phyloP scores from a whole-genome alignment of 2,329 filamentous ascomycete genomes.

The Verticillium alfalfae region DNA sequence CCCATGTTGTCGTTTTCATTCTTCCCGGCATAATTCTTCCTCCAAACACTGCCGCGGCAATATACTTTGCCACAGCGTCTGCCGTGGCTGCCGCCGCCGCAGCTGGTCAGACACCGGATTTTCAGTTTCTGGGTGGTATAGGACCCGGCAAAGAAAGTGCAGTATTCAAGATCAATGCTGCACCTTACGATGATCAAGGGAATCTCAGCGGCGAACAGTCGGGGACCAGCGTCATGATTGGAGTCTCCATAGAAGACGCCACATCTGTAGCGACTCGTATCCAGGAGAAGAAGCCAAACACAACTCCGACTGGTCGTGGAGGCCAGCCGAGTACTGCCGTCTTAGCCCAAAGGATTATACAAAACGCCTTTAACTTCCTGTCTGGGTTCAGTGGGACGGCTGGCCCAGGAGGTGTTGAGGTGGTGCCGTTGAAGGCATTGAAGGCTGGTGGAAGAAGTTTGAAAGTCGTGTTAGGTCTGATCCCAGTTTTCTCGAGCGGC shows the following conservation, averaged over 20 bases:
- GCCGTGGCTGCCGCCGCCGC: conserved; percentile 29
- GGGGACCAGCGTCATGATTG: conserved; percentile 60
- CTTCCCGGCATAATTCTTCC: conserved; percentile 74
- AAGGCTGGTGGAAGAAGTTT: conserved; percentile 98
- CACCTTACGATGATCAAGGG: conserved; percentile 13
- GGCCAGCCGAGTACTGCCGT: conserved; percentile 60
- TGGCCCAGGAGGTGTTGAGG: conserved; percentile 63
- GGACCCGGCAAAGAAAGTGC: conserved; percentile 87
- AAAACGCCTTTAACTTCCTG: conserved; percentile 95
- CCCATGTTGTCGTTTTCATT: conserved; percentile 84
- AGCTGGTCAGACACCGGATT: conserved; percentile 47
- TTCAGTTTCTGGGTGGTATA: conserved; percentile 83
- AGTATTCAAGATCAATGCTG: conserved; percentile 69
- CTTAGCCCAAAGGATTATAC: conserved; percentile 88
- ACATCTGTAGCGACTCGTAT: conserved; percentile 67
- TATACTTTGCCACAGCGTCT: conserved; percentile 67
- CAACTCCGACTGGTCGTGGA: conserved; percentile 13
- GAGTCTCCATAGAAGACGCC: conserved; percentile 75
- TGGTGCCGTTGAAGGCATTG: conserved; percentile 93
- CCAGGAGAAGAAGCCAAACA: conserved; percentile 42
- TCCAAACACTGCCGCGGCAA: conserved; percentile 72
- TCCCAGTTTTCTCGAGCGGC: conserved; percentile 79
- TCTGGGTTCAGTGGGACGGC: conserved; percentile 72
- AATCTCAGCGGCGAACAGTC: conserved; percentile 10
- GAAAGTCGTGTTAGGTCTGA: conserved; percentile 80